Conservation (phyloP, 257 asterid genomes). For the Salvia rosmarinus region DNA sequence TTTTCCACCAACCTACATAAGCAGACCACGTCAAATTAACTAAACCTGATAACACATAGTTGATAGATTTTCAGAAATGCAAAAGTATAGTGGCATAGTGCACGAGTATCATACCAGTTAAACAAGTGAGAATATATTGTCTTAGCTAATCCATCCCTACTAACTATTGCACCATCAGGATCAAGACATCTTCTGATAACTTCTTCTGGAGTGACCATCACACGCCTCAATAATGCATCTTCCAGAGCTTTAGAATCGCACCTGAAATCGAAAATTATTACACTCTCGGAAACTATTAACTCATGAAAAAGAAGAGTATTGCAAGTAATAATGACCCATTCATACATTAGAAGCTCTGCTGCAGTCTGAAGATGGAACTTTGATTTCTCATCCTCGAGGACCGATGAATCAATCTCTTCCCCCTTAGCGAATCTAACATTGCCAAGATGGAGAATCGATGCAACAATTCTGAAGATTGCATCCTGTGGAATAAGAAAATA, state of each 20-base stretch:
- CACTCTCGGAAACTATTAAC: slow-evolving; percentile 18
- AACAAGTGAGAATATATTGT: slow-evolving; percentile 84
- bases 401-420: slow-evolving; percentile 73
- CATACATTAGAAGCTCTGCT: slow-evolving; percentile 83
- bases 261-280: slow-evolving; percentile 47
- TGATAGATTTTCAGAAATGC: slow-evolving; percentile 10
- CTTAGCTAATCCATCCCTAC: slow-evolving; percentile 93
- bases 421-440: slow-evolving; percentile 79
- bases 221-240: slow-evolving; percentile 88
- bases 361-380: slow-evolving; percentile 76
- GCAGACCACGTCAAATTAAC: slow-evolving; percentile 33
- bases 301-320: slow-evolving; percentile 11
- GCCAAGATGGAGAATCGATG: slow-evolving; percentile 88
- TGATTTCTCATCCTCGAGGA: slow-evolving; percentile 75
- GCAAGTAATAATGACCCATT: slow-evolving; percentile 17
- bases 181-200: slow-evolving; percentile 94
- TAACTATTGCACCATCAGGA: slow-evolving; percentile 76
- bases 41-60: slow-evolving; percentile 11
- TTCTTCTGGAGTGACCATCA: slow-evolving; percentile 95
- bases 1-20: slow-evolving; percentile 82
- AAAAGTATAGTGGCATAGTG: slow-evolving; percentile 17
- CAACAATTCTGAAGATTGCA: slow-evolving; percentile 87
- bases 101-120: slow-evolving; percentile 61
- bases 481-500: slow-evolving; percentile 55
- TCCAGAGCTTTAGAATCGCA: slow-evolving; percentile 69